Conservation (phyloP, 2,329 filamentous ascomycete genomes). For the Fusarium caatingaense region DNA sequence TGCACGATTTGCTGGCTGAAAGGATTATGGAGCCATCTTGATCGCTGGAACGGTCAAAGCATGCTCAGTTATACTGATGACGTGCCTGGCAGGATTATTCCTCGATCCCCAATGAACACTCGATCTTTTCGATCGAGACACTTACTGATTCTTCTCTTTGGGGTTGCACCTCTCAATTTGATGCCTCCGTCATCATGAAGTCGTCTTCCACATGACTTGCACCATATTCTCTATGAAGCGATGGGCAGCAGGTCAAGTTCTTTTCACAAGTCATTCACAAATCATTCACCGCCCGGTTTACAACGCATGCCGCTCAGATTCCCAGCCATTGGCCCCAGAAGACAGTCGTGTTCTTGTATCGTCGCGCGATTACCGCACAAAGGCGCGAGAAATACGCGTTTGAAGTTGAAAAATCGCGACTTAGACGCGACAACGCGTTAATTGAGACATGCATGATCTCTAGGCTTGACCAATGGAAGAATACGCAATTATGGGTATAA, state of each 20-base stretch:
- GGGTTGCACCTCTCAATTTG: not conserved
- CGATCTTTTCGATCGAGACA: not conserved
- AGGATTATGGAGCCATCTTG: not conserved
- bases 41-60: not conserved
- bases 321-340: constrained; percentile 21
- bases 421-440: constrained; percentile 30
- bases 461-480: constrained; percentile 28
- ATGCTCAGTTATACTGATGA: constrained; percentile 13
- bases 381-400: constrained; percentile 30
- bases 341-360: constrained; percentile 13
- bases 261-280: constrained; percentile 11
- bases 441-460: constrained; percentile 25
- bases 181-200: constrained; percentile 1
- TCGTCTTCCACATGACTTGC: not conserved
- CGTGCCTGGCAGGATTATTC: constrained; percentile 1
- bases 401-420: constrained; percentile 25
- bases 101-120: constrained; percentile 2
- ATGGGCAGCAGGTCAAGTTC: not conserved
- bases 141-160: not conserved
- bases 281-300: constrained; percentile 15
- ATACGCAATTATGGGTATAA: constrained; percentile 10
- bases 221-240: not conserved
- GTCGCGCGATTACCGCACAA: constrained; percentile 26
- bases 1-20: constrained; percentile 27
- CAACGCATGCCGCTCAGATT: constrained; percentile 13